Conservation (phyloP, 2,329 filamentous ascomycete species). For the Dendryphion nanum region DNA sequence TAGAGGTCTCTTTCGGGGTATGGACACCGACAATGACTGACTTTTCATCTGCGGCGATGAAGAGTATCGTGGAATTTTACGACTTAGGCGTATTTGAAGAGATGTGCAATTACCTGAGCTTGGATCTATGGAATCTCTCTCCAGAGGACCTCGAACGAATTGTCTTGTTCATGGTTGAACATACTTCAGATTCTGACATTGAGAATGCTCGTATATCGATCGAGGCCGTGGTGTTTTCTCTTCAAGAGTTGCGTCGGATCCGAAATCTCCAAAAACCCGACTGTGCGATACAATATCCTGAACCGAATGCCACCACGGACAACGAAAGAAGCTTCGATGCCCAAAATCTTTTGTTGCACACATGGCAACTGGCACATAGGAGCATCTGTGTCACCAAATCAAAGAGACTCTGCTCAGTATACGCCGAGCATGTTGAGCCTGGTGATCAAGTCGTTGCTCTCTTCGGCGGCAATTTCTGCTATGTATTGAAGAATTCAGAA, state of each 20-base stretch:
- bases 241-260: neutral
- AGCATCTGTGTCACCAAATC: neutral
- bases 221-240: too few relatives aligned
- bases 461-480: neutral
- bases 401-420: neutral
- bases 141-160: neutral
- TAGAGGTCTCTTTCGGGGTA: neutral
- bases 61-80: neutral
- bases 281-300: neutral
- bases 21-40: neutral
- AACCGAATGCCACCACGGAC: neutral
- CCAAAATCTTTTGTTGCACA: too few relatives aligned
- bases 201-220: neutral
- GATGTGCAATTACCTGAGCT: neutral
- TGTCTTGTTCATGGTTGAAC: neutral
- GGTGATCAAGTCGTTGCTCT: neutral
- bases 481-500: neutral
- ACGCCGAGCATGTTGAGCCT: neutral
- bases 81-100: too few relatives aligned
- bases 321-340: too few relatives aligned
- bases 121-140: neutral
- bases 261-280: neutral
- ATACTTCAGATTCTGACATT: neutral
- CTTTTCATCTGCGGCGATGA: neutral
- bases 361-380: neutral